These are phyloP conservation scores for Didymella pinodella DNA, from an alignment of 2,329 filamentous ascomycete species.

Conservation along the genomic window DNA sequence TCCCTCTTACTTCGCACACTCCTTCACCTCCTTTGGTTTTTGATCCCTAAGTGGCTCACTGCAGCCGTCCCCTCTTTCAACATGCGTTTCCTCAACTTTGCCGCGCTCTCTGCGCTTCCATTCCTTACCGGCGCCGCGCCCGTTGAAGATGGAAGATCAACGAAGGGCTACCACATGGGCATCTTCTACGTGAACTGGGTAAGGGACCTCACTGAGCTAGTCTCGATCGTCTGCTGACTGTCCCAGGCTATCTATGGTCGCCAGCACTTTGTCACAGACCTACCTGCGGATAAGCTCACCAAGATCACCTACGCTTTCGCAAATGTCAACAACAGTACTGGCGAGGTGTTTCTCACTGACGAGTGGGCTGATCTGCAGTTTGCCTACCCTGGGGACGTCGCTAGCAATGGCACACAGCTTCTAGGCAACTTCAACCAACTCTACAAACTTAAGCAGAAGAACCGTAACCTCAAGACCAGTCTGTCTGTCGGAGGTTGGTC, in stretches of 20 bases:
- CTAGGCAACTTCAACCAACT: constrained; percentile 82
- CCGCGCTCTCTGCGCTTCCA: constrained; percentile 30
- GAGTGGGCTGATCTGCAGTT: constrained; percentile 59
- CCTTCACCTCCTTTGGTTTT: constrained; percentile 17
- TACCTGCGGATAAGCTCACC: constrained; percentile 81
- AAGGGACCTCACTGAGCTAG: neutral
- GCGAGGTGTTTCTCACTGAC: constrained; percentile 64
- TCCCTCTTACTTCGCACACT: constrained; percentile 1
- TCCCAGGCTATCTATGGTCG: constrained; percentile 80
- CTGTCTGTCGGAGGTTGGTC: constrained; percentile 85
- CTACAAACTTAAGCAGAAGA: constrained; percentile 76
- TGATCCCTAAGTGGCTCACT: neutral
- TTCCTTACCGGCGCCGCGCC: constrained; percentile 30
- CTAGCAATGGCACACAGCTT: constrained; percentile 71
- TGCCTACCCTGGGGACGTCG: constrained; percentile 71
- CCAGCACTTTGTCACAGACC: constrained; percentile 81
- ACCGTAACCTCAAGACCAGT: constrained; percentile 78
- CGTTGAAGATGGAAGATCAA: neutral
- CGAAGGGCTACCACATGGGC: constrained; percentile 64
- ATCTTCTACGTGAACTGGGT: constrained; percentile 76
- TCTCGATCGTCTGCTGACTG: neutral
- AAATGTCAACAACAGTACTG: constrained; percentile 78
- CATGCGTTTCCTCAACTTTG: constrained; percentile 32
- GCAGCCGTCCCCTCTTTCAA: constrained; percentile 36
- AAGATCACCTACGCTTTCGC: constrained; percentile 92